A percentile compares a stretch with the other conserved stretches of the same genome.
phyloP scores from a whole-genome alignment of 345 rosid genomes.

The Lepidium aucheri region DNA sequence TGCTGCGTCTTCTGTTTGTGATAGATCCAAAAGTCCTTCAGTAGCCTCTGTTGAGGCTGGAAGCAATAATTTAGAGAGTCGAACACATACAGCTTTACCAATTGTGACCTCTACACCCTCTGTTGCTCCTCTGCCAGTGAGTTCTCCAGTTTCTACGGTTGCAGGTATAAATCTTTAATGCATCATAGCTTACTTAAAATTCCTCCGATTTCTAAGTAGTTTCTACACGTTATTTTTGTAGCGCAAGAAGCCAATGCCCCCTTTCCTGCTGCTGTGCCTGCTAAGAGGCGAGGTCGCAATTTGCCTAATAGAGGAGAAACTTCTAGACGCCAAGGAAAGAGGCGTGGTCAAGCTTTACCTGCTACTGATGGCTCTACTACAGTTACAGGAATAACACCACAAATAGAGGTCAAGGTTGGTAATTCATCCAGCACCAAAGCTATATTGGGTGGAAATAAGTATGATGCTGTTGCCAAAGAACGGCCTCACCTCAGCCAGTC shows the following conservation, averaged over 20 bases:
- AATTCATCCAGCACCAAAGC: constrained; percentile 10
- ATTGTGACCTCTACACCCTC: constrained; percentile 6
- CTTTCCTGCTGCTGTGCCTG: constrained; percentile 14
- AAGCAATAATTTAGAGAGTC: neutral
- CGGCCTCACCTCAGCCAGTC: constrained; percentile 7
- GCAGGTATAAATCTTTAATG: constrained; percentile 21
- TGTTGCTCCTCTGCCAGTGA: constrained; percentile 14
- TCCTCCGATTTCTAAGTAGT: constrained; percentile 7
- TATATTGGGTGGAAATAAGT: constrained; percentile 25
- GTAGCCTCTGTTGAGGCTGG: constrained; percentile 21
- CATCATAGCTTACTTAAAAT: neutral
- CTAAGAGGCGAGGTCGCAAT: constrained; percentile 38
- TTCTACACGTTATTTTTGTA: neutral
- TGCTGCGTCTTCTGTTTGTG: constrained; percentile 42
- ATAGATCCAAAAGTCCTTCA: constrained; percentile 45
- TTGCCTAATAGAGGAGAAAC: constrained; percentile 36
- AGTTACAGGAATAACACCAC: constrained; percentile 28
- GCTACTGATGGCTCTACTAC: constrained; percentile 39
- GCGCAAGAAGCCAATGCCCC: constrained; percentile 15
- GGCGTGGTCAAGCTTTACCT: constrained; percentile 29
- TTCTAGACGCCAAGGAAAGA: constrained; percentile 58
- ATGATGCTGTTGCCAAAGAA: constrained; percentile 35
- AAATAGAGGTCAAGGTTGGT: constrained; percentile 25
- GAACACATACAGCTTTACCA: neutral
- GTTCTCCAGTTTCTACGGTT: constrained; percentile 16